Evolutionary conservation across 1,284 basidiomycete genomes (phyloP).

Genomic region (Cryptococcus amylolentus): DNA sequence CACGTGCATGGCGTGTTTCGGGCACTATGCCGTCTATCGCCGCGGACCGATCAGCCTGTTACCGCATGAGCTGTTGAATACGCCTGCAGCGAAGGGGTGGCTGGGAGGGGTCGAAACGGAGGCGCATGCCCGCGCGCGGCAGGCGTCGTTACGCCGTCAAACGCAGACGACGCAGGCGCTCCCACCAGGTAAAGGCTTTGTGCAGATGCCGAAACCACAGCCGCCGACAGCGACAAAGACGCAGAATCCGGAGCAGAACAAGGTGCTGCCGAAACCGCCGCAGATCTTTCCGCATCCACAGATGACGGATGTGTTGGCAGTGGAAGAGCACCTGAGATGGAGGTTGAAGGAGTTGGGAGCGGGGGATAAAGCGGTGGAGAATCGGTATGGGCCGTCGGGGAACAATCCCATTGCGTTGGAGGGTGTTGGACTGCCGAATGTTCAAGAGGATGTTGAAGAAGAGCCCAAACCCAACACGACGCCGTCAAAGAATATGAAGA

Average conservation of each 20-base stretch:
- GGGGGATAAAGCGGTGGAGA: constrained; percentile 41
- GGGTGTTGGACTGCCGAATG: constrained; percentile 30
- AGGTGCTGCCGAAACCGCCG: constrained; percentile 11
- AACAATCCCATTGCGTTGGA: constrained; percentile 39
- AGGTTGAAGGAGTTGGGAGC: constrained; percentile 49
- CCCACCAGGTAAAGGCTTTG: constrained; percentile 39
- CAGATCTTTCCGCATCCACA: constrained; percentile 47
- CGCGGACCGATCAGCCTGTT: constrained; percentile 35
- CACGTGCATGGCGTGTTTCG: constrained; percentile 37
- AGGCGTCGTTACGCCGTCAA: constrained; percentile 10
- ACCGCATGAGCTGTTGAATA: constrained; percentile 28
- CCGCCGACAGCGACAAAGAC: background rate
- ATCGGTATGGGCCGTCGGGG: constrained; percentile 40
- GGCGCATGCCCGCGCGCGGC: constrained; percentile 26
- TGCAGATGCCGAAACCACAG: constrained; percentile 26
- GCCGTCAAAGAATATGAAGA: constrained; percentile 20
- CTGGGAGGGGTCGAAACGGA: constrained; percentile 33
- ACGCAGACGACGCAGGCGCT: constrained; percentile 6
- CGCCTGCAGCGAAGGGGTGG: constrained; percentile 29
- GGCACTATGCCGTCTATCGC: constrained; percentile 23
- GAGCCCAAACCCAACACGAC: background rate
- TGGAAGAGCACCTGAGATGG: constrained; percentile 50
- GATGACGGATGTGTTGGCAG: constrained; percentile 50
- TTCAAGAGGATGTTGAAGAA: background rate
- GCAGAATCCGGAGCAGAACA: background rate